Evolutionary conservation across 1,284 basidiomycete genomes (phyloP).

Genomic region (Cryptococcus sp.): DNA sequence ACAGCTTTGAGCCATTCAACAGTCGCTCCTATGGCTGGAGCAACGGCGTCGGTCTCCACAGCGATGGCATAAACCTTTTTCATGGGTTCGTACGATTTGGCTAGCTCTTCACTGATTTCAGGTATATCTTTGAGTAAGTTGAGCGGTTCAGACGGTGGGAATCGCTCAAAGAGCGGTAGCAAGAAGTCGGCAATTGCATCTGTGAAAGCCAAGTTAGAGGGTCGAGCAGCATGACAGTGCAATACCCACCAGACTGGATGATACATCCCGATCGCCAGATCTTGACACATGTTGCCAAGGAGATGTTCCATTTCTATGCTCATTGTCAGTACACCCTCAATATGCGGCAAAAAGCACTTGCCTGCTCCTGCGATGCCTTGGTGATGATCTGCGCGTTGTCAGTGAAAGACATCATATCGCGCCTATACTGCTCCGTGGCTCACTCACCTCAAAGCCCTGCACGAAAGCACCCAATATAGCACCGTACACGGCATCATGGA

Average conservation of each 20-base stretch:
- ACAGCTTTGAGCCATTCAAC: conserved; percentile 43
- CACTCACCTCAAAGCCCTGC: conserved; percentile 41
- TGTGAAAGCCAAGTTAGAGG: conserved; percentile 6
- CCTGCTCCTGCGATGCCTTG: conserved; percentile 37
- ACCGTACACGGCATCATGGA: conserved; percentile 37
- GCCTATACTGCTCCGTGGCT: no score
- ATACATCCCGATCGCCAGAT: conserved; percentile 49
- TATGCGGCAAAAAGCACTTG: conserved; percentile 6
- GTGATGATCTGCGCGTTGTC: conserved; percentile 33
- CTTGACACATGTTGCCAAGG: conserved; percentile 29
- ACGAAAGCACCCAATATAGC: conserved; percentile 41
- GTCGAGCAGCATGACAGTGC: not conserved
- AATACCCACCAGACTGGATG: conserved; percentile 33
- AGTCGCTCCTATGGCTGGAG: conserved; percentile 39
- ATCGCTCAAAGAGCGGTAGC: conserved; percentile 30
- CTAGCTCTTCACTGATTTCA: conserved; percentile 36
- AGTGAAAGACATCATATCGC: not conserved
- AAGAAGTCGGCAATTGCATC: conserved; percentile 41
- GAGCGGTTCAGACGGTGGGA: conserved; percentile 25
- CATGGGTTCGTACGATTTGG: conserved; percentile 30
- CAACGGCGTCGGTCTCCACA: conserved; percentile 39
- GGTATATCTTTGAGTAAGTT: conserved; percentile 36
- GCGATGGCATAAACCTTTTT: conserved; percentile 35
- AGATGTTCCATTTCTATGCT: conserved; percentile 37
- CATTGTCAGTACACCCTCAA: not conserved